phyloP scores from a whole-genome alignment of 2,329 filamentous ascomycete genomes.

The Helotiales sp. region DNA sequence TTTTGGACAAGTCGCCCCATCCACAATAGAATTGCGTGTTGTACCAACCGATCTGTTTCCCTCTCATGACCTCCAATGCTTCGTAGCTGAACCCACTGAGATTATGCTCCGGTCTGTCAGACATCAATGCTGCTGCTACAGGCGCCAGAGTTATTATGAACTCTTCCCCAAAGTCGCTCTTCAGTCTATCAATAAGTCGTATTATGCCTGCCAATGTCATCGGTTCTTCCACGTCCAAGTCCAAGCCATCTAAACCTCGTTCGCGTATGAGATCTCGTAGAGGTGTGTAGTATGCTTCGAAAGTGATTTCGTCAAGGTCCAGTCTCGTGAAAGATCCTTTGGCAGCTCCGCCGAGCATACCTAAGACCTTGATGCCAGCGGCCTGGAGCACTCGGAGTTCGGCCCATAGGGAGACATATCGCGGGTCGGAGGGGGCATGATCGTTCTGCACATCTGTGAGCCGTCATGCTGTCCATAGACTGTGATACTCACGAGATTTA shows the following conservation, averaged over 20 bases:
- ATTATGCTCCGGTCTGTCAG: slow-evolving; percentile 55
- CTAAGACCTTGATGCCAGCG: slow-evolving; percentile 75
- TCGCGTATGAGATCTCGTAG: slow-evolving; percentile 64
- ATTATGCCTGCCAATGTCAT: slow-evolving; percentile 68
- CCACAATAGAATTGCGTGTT: slow-evolving; percentile 94
- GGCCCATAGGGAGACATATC: slow-evolving; percentile 74
- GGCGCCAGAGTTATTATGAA: slow-evolving; percentile 84
- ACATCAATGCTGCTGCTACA: slow-evolving; percentile 72
- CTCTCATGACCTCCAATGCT: slow-evolving; percentile 67
- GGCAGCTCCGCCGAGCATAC: slow-evolving; percentile 85
- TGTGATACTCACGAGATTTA: slow-evolving; percentile 51
- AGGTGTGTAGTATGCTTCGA: slow-evolving; percentile 73
- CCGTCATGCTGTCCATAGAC: slow-evolving; percentile 70
- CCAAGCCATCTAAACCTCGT: slow-evolving; percentile 66
- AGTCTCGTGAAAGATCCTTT: slow-evolving; percentile 68
- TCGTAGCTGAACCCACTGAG: slow-evolving; percentile 83
- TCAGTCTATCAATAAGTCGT: slow-evolving; percentile 66
- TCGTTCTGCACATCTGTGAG: slow-evolving; percentile 63
- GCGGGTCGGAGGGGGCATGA: slow-evolving; percentile 64
- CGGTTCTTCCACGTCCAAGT: slow-evolving; percentile 78
- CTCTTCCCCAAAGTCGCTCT: slow-evolving; percentile 63
- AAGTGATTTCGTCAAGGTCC: slow-evolving; percentile 56
- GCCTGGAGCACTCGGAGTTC: slow-evolving; percentile 73
- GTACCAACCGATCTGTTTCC: slow-evolving; percentile 75
- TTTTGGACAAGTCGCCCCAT: slow-evolving; percentile 52